Conservation (phyloP, 208 protist genomes). For the Crithidia brevicula region DNA sequence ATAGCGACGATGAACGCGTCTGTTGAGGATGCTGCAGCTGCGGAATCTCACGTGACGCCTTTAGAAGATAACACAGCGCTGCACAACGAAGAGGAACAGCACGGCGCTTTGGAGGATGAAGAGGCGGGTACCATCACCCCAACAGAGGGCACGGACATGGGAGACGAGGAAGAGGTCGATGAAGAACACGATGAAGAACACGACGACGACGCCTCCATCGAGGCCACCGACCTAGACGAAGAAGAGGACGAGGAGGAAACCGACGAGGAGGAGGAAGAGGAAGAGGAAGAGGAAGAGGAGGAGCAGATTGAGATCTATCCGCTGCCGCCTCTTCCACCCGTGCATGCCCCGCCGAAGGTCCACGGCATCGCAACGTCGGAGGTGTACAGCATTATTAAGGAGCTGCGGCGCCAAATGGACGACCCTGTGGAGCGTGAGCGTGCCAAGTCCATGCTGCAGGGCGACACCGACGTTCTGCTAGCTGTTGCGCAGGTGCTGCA, state of each 20-base stretch:
- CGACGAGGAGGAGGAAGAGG: constrained; percentile 32
- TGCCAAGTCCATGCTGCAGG: constrained; percentile 61
- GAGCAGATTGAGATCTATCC: constrained; percentile 34
- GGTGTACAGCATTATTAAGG: constrained; percentile 74
- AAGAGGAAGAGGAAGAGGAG: constrained; percentile 45
- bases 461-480: constrained; percentile 62
- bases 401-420: constrained; percentile 65
- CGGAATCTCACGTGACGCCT: too few species aligned
- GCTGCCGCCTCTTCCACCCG: constrained; percentile 65
- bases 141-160: constrained; percentile 7
- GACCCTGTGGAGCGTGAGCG: constrained; percentile 54
- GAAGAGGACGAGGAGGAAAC: constrained; percentile 20
- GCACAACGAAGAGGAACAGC: not conserved
- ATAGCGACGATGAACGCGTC: too few species aligned
- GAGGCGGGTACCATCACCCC: not conserved
- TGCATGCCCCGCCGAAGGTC: constrained; percentile 45
- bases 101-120: constrained; percentile 18
- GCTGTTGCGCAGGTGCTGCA: constrained; percentile 75
- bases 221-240: constrained; percentile 25
- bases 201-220: constrained; percentile 10
- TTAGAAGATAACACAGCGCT: not conserved
- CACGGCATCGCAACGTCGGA: constrained; percentile 57
- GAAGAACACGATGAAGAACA: constrained; percentile 5
- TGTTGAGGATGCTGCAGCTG: too few species aligned
- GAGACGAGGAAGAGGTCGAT: constrained; percentile 16